These are phyloP conservation scores for Candida yuanshanica DNA, from an alignment of 805 yeast species.

Conservation along the genomic window DNA sequence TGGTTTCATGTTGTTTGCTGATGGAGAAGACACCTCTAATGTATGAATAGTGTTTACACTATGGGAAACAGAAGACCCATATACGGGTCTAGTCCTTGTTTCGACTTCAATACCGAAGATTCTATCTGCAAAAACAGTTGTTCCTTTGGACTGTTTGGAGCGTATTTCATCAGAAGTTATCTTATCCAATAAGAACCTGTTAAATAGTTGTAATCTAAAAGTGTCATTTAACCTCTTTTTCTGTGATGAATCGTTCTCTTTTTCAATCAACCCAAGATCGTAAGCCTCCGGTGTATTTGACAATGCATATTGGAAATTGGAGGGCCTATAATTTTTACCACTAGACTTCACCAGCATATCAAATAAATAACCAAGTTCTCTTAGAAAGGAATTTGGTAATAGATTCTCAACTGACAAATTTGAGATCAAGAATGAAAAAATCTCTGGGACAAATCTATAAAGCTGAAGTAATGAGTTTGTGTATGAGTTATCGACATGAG, in stretches of 20 bases:
- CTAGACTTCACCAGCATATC: slow-evolving; percentile 86
- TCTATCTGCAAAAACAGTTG: slow-evolving; percentile 16
- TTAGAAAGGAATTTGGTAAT: slow-evolving; percentile 45
- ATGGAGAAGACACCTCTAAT: slow-evolving; percentile 17
- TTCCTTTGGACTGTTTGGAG: slow-evolving; percentile 17
- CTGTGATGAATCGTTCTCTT: slow-evolving; percentile 24
- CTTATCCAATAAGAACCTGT: slow-evolving; percentile 50
- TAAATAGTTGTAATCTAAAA: slow-evolving; percentile 42
- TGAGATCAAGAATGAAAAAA: slow-evolving; percentile 59
- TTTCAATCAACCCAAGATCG: slow-evolving; percentile 46
- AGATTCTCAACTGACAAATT: slow-evolving; percentile 51
- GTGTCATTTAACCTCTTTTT: slow-evolving; percentile 15
- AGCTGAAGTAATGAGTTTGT: slow-evolving; percentile 77
- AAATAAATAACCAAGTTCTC: slow-evolving; percentile 82
- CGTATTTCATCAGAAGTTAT: slow-evolving; percentile 44
- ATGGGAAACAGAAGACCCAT: slow-evolving; percentile 7
- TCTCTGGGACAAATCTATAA: slow-evolving; percentile 67
- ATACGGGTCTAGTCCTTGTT: slow-evolving; percentile 32
- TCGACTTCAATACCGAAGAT: slow-evolving; percentile 40
- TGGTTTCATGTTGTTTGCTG: slow-evolving; percentile 17
- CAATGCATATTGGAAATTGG: slow-evolving; percentile 64
- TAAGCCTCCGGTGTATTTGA: slow-evolving; percentile 44
- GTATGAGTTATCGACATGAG: slow-evolving; percentile 73
- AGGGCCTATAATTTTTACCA: slow-evolving; percentile 73
- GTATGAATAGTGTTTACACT: slow-evolving; percentile 6